Evolutionary conservation across 192 early-diverging fungal genomes (phyloP), one percentile per base, ranked within the genome.

Genomic region (Chytriomyces sp.): DNA sequence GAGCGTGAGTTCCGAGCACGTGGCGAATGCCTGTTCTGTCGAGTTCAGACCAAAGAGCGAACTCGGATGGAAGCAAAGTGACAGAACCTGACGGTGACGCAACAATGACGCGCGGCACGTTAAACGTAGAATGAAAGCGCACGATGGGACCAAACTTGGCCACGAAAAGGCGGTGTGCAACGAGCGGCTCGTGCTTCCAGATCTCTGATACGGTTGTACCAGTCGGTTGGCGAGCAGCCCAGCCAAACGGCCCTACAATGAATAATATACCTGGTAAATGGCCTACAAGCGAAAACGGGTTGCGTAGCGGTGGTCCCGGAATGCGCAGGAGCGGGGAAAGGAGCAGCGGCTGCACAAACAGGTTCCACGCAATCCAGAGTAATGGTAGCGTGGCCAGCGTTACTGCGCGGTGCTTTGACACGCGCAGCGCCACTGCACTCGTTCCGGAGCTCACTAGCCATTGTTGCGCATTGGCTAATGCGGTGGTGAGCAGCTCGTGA

Each of bases 1-100:
- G 65, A 25, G 65, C 19, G 37, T 68, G 65, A 2, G 65, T 68
- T 6, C 65, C 65, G 30, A 68, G 39, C 32, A 68, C 30, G 7
- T 39, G 25, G 31, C 52, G 44, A 10, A 68, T n/a, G 17, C 44
- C 44, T 49, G 44, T n/a, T 14, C 0, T 10, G 12, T n/a, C 14
- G 22, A 49, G 22, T 49, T 14, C 44, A n/a, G n/a, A n/a, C n/a
- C n/a, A 14, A 49, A 22, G 14, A 14, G 17, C 2, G 22, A 49
- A 49, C 17, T n/a, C 44, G 44, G 44, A n/a, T 49, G 44, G 44
- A 49, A 49, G 17, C 14, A 49, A 49, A 49, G n/a, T n/a, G 2
- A 49, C 14, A 3, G 14, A 7, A 33, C 32, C 65, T 5, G 65
- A 14, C 4, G 65, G 34, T n/a, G 65, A 68, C 10, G 49, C 7